Evolutionary conservation across 202 grass and related monocot species (phyloP), one percentile per base, ranked within the genome.

Genomic region (Digitaria exilis): DNA sequence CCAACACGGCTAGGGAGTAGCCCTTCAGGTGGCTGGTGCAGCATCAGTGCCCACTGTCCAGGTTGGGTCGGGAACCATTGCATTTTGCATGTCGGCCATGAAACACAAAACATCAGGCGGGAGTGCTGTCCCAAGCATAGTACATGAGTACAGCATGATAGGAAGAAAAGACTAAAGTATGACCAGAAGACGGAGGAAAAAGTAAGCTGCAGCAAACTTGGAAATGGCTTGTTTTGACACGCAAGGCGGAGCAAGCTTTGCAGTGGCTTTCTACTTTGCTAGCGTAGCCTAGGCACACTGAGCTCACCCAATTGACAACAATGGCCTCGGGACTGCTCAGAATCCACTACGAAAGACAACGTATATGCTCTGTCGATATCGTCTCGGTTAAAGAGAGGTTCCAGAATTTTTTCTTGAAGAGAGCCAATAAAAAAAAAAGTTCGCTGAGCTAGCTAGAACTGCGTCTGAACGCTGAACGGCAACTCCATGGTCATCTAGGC

Each of bases 1-100:
- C 30, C 31, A 62, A 52, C 87, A 62, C 49, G 76, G 61, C 51
- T 88, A 80, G 22, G 14, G 32, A 11, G 67, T 84, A 67, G 76
- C 32, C 51, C 60, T 75, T 74, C 9, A 35, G 69, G 30, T 80
- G 69, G 22, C 9, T 76, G 82, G 49, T 76, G 76, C 61, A 69
- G 42, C 70, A 76, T 89, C 52, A 63, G 51, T 69, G 60, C 9
- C 60, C 29, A 32, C 68, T 5, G 60, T 60, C 24, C 71, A 71
- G 75, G 55, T 66, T 21, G 66, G 22, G 50, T 51, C 50, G 18
- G 30, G 13, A 17, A 41, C 46, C 49, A 10, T 71, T 48, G 15
- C n/a, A n/a, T n/a, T n/a, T n/a, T n/a, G n/a, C 69, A 64, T 71
- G 79, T 82, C 72, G 32, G 79, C 42, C 16, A 35, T 25, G 32